A percentile compares a stretch with the other conserved stretches of the same genome.
phyloP scores from a whole-genome alignment of 345 rosid genomes.

The Euphorbia peplus region DNA sequence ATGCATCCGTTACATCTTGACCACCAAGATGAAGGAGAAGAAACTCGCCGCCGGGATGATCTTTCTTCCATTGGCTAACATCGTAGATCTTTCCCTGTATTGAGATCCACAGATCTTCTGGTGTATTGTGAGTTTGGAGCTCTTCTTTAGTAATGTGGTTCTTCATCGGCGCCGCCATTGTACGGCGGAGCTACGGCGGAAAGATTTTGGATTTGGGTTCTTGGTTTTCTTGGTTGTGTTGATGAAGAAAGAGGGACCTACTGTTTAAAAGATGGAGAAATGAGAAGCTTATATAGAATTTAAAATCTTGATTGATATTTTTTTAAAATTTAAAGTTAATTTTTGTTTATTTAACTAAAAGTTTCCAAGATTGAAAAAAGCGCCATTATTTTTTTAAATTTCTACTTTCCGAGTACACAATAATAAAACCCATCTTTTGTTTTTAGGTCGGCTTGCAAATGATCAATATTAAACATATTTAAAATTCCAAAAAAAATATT shows the following conservation, averaged over 20 bases:
- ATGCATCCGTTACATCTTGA: constrained; percentile 54
- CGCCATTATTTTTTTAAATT: background rate
- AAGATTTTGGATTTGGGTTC: background rate
- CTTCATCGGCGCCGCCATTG: constrained; percentile 35
- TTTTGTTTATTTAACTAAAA: too few species aligned
- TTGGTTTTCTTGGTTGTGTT: background rate
- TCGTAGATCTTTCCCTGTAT: constrained; percentile 53
- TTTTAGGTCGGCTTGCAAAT: too few species aligned
- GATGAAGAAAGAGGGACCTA: background rate
- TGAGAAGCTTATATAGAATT: background rate
- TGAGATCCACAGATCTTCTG: constrained; percentile 53
- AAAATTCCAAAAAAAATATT: background rate
- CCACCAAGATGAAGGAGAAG: constrained; percentile 50
- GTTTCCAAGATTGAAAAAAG: background rate
- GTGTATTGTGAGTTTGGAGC: constrained; percentile 36
- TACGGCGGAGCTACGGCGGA: background rate
- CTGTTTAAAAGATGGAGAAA: background rate
- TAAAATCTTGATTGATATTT: background rate
- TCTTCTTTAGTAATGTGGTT: constrained; percentile 36
- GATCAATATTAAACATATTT: too few species aligned
- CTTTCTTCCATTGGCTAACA: constrained; percentile 41
- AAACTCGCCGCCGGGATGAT: constrained; percentile 46
- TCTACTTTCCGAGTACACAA: background rate
- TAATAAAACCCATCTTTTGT: too few species aligned
- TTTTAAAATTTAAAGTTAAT: background rate